Conservation (phyloP, 1,284 basidiomycete genomes). For the Austropuccinia psidii region DNA sequence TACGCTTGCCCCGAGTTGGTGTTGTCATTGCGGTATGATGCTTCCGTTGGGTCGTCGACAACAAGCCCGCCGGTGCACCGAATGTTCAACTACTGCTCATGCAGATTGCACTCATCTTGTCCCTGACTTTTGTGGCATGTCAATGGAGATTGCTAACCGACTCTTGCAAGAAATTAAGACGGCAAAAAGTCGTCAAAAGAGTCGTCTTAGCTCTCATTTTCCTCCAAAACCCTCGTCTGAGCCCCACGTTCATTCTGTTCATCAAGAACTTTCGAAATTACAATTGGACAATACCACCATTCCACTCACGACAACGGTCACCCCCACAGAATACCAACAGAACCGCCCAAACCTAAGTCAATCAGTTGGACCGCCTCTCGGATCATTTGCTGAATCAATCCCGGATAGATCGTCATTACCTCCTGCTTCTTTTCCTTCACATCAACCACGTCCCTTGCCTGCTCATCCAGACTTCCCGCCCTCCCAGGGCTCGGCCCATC, state of each 20-base stretch:
- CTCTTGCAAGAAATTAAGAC: conserved; percentile 76
- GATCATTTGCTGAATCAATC: background rate
- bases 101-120: conserved; percentile 96
- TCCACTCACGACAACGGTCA: background rate
- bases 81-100: conserved; percentile 94
- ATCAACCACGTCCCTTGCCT: conserved; percentile 19
- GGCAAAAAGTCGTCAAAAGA: conserved; percentile 52
- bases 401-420: conserved; percentile 1
- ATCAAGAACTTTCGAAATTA: conserved; percentile 25
- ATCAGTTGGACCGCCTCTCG: background rate
- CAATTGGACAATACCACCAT: conserved; percentile 34
- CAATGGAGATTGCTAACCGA: conserved; percentile 97
- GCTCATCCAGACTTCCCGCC: conserved; percentile 4
- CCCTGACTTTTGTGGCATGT: conserved; percentile 99
- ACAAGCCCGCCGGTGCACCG: conserved; percentile 79
- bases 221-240: conserved; percentile 38
- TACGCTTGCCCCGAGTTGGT: conserved; percentile 98
- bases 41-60: conserved; percentile 85
- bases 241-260: conserved; percentile 41
- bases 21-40: conserved; percentile 91
- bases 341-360: background rate
- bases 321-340: conserved; percentile 10
- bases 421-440: background rate
- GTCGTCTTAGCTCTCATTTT: conserved; percentile 43
- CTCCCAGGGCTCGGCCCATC: background rate